Base-by-base conservation (phyloP, 169 alveolate species). In the Plasmodium yoelii region DNA sequence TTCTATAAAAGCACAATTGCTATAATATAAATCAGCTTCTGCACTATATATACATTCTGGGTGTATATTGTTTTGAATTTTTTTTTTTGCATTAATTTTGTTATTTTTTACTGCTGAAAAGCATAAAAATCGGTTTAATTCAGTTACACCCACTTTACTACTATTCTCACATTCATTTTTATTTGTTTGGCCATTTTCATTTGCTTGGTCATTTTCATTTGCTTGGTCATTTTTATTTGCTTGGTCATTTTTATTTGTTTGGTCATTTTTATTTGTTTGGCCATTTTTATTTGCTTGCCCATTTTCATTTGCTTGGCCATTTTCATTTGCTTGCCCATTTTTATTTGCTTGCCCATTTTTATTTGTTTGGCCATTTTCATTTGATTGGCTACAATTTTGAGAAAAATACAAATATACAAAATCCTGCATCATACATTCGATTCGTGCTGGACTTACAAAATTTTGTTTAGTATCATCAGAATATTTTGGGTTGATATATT, bases 351-450 rank as follows among this genome's bases (percentile, higher is more conserved):
- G 2, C 0, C 4, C 39, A 28, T 28, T 28, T 28, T 28, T 28
- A 28, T 28, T 28, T 28, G 0, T 28, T 28, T 28, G 2, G 2
- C 4, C 42, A 34, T 34, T n/a, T n/a, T n/a, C n/a, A n/a, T n/a
- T n/a, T n/a, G n/a, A n/a, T n/a, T n/a, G n/a, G 9, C 12, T 49
- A 6, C 22, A 12, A 9, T 49, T 61, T 15, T 18, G 34, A 22
- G 12, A 42, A 39, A 26, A 61, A 65, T 75, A 97, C 94, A 93
- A 57, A 42, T 70, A 74, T 13, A 93, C 93, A 44, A 93, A 94
- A 77, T 96, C 98, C 86, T 97, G 97, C 98, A 96, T 96, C 97
- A 96, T 95, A 64, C 98, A 94, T 77, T 97, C 99, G 12, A 97
- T 92, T 74, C 99, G 90, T 24, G 98, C 93, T 15, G 99, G 96